Evolutionary conservation across 768 basidiomycete species (phyloP), one percentile per base, ranked within the genome.

Genomic region (Serendipita sp.): DNA sequence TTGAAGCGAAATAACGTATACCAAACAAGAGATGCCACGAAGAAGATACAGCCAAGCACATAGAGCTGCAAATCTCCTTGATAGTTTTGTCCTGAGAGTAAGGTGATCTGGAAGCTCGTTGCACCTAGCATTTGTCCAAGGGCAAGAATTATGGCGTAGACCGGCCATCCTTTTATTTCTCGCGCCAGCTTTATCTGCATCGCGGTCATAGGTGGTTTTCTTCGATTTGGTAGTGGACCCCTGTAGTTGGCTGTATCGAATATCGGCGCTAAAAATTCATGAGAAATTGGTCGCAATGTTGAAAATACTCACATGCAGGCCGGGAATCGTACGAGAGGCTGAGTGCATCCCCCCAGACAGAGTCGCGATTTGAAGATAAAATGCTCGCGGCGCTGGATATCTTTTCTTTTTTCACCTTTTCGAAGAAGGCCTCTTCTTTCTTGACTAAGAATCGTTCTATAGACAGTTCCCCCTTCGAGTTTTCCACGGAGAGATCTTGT

Each of bases 361-460:
- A 92, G 44, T 92, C 91, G 62, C 88, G 84, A 58, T 83, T 80
- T 16, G 88, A 88, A 37, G 88, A 89, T 48, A 83, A 79, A 64
- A 88, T 76, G 73, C 89, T 90, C 8, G 86, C 84, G 32, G 90
- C 90, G 70, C 84, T 87, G 30, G 84, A 84, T 48, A 95, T 77
- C 77, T 89, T 93, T 69, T 94, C 91, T 74, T 85, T 88, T 71
- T 88, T 84, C 68, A 93, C 89, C 71, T 85, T 86, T 66, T 89
- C 86, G 75, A 95, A 95, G 83, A 92, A 96, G 0, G 84, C 84
- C 71, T 93, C 91, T 75, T 96, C 93, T 68, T 88, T 92, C 78
- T 94, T 95, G 67, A 84, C 78, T 68, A 96, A 76, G 79, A 79
- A 96, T 73, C 88, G 88, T 73, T 95, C 93, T 69, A 96, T 96